Conservation (phyloP, 2,329 filamentous ascomycete genomes). For the Thelonectria olida region DNA sequence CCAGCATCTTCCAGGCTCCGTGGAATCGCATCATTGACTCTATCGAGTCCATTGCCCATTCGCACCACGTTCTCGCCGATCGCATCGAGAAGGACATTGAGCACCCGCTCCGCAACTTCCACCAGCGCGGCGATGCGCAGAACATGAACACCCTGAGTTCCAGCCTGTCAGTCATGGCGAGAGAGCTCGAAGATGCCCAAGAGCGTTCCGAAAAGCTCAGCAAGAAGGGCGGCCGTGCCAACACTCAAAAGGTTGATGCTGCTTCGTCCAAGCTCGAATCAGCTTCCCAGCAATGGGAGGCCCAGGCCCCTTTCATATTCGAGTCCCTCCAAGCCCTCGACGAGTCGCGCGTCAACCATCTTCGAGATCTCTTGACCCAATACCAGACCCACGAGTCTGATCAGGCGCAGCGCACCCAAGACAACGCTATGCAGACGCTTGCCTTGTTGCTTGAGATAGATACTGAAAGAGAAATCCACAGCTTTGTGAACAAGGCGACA, state of each 20-base stretch:
- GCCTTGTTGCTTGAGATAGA: conserved; percentile 86
- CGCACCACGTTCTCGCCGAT: conserved; percentile 81
- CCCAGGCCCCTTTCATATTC: conserved; percentile 93
- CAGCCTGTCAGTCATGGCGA: conserved; percentile 83
- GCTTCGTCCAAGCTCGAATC: conserved; percentile 79
- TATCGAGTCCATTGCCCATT: conserved; percentile 81
- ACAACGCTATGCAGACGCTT: conserved; percentile 80
- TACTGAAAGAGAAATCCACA: conserved; percentile 86
- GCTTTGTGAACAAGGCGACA: conserved; percentile 63
- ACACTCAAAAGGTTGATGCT: conserved; percentile 78
- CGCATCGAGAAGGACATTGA: conserved; percentile 92
- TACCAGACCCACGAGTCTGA: conserved; percentile 94
- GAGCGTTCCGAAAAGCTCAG: conserved; percentile 86
- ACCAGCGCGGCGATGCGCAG: conserved; percentile 77
- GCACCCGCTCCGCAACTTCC: conserved; percentile 80
- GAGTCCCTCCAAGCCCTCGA: conserved; percentile 92
- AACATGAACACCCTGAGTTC: conserved; percentile 83
- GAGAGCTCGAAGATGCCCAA: conserved; percentile 84
- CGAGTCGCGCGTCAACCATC: conserved; percentile 86
- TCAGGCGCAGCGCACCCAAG: conserved; percentile 78
- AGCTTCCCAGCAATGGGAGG: conserved; percentile 88
- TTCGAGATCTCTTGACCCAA: conserved; percentile 91
- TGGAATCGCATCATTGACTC: conserved; percentile 89
- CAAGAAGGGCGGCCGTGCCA: conserved; percentile 81
- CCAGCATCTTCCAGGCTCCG: conserved; percentile 86